Evolutionary conservation across 2,329 filamentous ascomycete species (phyloP).

Genomic region (Bimuria novae-zelandiae): DNA sequence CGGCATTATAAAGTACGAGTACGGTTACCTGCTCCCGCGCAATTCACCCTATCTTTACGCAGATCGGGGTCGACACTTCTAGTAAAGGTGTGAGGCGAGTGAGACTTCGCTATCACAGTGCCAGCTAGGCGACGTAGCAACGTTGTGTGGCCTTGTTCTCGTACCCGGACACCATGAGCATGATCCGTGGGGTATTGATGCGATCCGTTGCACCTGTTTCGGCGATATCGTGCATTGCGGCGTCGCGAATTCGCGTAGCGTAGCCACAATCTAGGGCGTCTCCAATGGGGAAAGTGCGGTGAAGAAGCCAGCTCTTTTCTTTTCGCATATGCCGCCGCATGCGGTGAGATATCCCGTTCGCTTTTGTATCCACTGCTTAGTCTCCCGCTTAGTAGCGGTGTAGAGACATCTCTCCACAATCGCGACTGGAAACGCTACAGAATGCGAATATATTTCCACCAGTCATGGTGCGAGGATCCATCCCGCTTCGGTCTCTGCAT

Average conservation of each 20-base stretch:
- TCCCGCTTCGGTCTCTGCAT: not conserved
- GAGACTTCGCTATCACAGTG: not conserved
- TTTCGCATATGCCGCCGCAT: constrained; percentile 8
- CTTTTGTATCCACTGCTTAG: not conserved
- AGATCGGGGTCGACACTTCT: not conserved
- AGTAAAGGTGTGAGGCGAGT: not conserved
- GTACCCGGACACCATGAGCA: constrained; percentile 6
- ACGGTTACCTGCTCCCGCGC: constrained; percentile 1
- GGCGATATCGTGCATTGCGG: not conserved
- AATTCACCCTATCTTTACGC: constrained; percentile 7
- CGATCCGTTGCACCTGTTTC: not conserved
- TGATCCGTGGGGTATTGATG: constrained; percentile 3
- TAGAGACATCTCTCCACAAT: not conserved
- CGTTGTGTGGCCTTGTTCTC: not conserved
- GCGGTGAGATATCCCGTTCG: constrained; percentile 2
- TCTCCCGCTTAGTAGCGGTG: not conserved
- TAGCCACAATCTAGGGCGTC: not conserved
- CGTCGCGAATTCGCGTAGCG: not conserved
- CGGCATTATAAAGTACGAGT: too few species aligned
- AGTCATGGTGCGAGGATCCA: not conserved
- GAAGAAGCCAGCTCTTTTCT: not conserved
- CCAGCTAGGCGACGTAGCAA: not conserved
- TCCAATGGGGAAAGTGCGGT: not conserved
- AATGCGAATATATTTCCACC: not conserved
- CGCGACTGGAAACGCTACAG: not conserved